Base-by-base conservation (phyloP, 164 flowering plant species). In the Pachysandra terminalis region DNA sequence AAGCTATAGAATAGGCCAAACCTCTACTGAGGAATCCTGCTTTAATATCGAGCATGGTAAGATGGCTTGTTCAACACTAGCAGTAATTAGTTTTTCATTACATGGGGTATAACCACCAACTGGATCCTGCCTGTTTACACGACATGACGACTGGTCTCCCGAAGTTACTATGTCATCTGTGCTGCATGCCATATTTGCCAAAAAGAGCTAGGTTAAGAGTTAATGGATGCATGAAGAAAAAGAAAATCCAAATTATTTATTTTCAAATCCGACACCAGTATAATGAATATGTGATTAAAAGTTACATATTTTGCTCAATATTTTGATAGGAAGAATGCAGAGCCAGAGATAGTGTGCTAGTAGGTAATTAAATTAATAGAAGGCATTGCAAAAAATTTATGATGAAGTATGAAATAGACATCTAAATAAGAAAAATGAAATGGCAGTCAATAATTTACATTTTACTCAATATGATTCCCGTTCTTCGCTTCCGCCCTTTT, bases 21-120 rank as follows among this genome's bases (percentile, higher is more conserved):
- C 84, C 84, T 81, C 80, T 55, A 78, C 80, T 28, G 71, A 54
- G 21, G 78, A 67, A 51, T 71, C 79, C 69, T 77, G 71, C 45
- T 75, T 64, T 27, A 79, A 70, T 45, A 16, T 52, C 16, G 70
- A 68, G 76, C 77, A 68, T 21, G 76, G 76, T 54, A 81, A 65
- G 55, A 66, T 21, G 25, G 32, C 63, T 41, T 61, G 6, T 64
- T 82, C 81, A 23, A 61, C 55, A 37, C 13, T n/a, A 62, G 60
- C 64, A 63, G 73, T 40, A 48, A 67, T 59, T 59, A 19, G 45
- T n/a, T 65, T 62, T 45, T 70, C 61, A 25, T 66, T 48, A 16
- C 23, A 35, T 17, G 56, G 45, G 6, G 45, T 17, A 45, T 15
- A 49, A 63, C 60, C 63, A 63, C 41, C 71, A 57, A 41, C 41